Base-by-base conservation (phyloP, 2,329 filamentous ascomycete species). In the Acephala macrosclerotiorum region DNA sequence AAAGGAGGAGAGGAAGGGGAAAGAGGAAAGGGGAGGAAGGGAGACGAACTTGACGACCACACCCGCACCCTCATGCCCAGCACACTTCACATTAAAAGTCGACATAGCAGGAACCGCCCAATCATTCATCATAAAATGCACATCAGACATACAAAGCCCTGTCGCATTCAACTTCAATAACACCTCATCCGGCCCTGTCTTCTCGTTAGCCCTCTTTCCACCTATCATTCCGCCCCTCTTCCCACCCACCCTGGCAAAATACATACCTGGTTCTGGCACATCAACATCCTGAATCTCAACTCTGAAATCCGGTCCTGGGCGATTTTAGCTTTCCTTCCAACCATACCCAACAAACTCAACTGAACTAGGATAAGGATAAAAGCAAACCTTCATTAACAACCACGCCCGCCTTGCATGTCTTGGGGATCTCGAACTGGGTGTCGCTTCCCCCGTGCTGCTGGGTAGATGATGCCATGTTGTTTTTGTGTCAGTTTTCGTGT, bases 91-190 rank as follows among this genome's bases (percentile, higher is more conserved):
- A 6, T 80, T 79, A 42, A 83, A 77, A 0, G 70, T 68, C 0
- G 78, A 80, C 82, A 84, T 85, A n/a, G 77, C 76, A 0, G 81
- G 80, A 0, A 80, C 61, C 0, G 79, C 81, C 76, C 84, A 81
- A 71, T 88, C 85, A 62, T 82, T 81, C 57, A 83, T 67, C 83
- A 87, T 86, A 75, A 83, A 83, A 71, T 88, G 85, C 20, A 89
- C 75, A 70, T 89, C 86, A 38, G 80, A 82, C 66, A 83, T 82
- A 77, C 86, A 88, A 58, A 89, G 79, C 0, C 86, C 86, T 1
- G 85, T 89, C 29, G 80, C 80, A 64, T 87, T 88, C 60, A 89
- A 78, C 61, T 81, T 83, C 71, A 89, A 79, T 11, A 89, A 79
- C 25, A 88, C 76, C 65, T 89, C 85, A 58, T 86, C 79, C 0